A percentile compares a stretch with the other conserved stretches of the same genome.
phyloP scores from a whole-genome alignment of 768 basidiomycete species.

The Steccherinum ochraceum region DNA sequence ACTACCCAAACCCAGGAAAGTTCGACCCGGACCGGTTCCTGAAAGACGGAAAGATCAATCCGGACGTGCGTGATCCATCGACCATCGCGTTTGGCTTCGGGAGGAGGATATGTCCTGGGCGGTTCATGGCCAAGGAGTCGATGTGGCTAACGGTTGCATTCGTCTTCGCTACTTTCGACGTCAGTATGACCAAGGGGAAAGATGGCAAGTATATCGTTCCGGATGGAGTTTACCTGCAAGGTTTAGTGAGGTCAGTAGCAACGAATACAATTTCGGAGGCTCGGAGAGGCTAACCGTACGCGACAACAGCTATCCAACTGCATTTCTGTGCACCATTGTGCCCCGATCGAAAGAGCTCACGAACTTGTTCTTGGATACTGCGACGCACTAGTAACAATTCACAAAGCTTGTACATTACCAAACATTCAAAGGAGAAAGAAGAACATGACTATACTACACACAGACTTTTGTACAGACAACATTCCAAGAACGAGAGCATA shows the following conservation, averaged over 20 bases:
- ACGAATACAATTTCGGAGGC: not conserved
- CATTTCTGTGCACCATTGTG: not conserved
- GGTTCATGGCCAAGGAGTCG: slow-evolving; percentile 27
- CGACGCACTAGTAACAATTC: no score
- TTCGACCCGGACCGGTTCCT: slow-evolving; percentile 17
- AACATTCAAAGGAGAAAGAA: no score
- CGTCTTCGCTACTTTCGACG: slow-evolving; percentile 32
- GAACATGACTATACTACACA: no score
- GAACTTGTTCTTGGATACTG: not conserved
- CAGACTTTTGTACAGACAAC: no score
- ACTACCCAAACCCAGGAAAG: slow-evolving; percentile 13
- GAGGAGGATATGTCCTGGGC: slow-evolving; percentile 17
- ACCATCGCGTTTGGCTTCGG: slow-evolving; percentile 16
- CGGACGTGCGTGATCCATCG: slow-evolving; percentile 4
- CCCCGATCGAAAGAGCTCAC: not conserved
- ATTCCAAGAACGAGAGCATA: no score
- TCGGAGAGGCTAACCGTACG: no score
- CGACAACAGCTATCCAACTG: not conserved
- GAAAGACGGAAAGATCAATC: slow-evolving; percentile 6
- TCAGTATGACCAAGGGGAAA: slow-evolving; percentile 28
- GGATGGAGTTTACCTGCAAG: slow-evolving; percentile 4
- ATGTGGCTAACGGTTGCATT: slow-evolving; percentile 32
- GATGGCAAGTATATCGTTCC: slow-evolving; percentile 13
- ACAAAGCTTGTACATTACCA: no score
- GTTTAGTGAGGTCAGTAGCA: slow-evolving; percentile 9